Conservation (phyloP, 2,329 filamentous ascomycete genomes). For the Chlorencoelia australis region DNA sequence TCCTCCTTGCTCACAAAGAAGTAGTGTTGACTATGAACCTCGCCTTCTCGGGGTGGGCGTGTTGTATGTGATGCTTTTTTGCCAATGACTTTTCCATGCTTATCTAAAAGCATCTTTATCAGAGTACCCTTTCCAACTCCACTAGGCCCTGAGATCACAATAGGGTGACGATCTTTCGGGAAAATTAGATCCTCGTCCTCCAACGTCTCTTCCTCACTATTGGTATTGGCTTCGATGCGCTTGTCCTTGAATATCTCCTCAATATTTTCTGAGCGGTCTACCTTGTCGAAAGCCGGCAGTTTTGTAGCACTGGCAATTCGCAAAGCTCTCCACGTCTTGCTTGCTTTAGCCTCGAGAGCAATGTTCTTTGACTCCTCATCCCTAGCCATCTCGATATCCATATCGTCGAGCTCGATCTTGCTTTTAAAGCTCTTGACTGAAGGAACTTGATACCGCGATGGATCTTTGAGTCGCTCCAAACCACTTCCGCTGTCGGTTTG, state of each 20-base stretch:
- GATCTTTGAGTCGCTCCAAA: slow-evolving; percentile 60
- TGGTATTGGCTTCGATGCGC: slow-evolving; percentile 27
- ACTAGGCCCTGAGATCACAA: slow-evolving; percentile 59
- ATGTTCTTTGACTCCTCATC: slow-evolving; percentile 47
- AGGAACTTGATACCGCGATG: slow-evolving; percentile 56
- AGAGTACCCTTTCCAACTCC: slow-evolving; percentile 55
- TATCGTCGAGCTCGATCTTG: slow-evolving; percentile 67
- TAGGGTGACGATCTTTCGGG: slow-evolving; percentile 41
- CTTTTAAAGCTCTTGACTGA: slow-evolving; percentile 58
- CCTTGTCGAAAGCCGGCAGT: slow-evolving; percentile 73
- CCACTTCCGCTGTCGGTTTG: slow-evolving; percentile 51
- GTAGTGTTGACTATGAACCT: slow-evolving; percentile 41
- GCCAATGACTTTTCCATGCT: slow-evolving; percentile 56
- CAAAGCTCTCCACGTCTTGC: slow-evolving; percentile 83
- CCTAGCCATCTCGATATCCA: slow-evolving; percentile 76
- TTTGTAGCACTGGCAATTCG: slow-evolving; percentile 67
- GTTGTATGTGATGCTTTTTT: slow-evolving; percentile 46
- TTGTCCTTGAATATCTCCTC: slow-evolving; percentile 45
- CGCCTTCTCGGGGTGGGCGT: slow-evolving; percentile 37
- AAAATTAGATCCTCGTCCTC: slow-evolving; percentile 28
- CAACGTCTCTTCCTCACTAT: slow-evolving; percentile 27
- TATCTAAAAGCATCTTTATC: slow-evolving; percentile 50
- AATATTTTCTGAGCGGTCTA: slow-evolving; percentile 71
- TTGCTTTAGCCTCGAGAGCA: slow-evolving; percentile 63
- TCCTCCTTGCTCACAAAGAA: slow-evolving; percentile 46